Evolutionary conservation across 139 green algal species (phyloP), one percentile per base, ranked within the genome.

Genomic region (Ostreobium quekettii): DNA sequence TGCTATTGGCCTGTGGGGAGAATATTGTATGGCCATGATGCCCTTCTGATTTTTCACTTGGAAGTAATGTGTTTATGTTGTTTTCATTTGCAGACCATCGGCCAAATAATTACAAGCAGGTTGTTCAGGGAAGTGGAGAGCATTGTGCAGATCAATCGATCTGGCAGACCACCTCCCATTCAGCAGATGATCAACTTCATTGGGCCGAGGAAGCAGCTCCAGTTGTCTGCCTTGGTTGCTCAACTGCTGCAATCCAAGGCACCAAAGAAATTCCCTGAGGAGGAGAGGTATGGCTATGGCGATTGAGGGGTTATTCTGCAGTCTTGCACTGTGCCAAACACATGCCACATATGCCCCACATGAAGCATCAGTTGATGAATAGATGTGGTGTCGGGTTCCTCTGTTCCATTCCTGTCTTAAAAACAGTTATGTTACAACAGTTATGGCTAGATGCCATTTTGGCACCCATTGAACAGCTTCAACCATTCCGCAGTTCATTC

Each of bases 201-300:
- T 22, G 31, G 28, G 53, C 53, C 53, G 53, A 62, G 53, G 53
- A 11, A 22, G 31, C 53, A 62, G 53, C n/a, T 62, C 24, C 53
- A 62, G n/a, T 26, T 62, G 53, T 31, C 53, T 36, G 53, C 53
- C 22, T 62, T 62, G 53, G 53, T 62, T 22, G 28, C 53, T 62
- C 59, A 66, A 19, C 59, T 66, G 29, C 59, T 66, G 28, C 46
- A 11, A 11, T 30, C 59, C 46, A 66, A 66, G 30, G 11, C 59
- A 47, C 59, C 59, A 39, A 66, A 66, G 32, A 66, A 66, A 35
- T 66, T 47, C 59, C 59, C 59, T 48, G 59, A 66, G 29, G 59
- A 66, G 24, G 59, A 66, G 15, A 31, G 8, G 19, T 15, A 53
- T 15, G 19, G 15, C 46, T 26, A 26, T 15, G 19, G 19, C 46